Evolutionary conservation across 257 asterid genomes (phyloP).

Genomic region (Solanum phureja): DNA sequence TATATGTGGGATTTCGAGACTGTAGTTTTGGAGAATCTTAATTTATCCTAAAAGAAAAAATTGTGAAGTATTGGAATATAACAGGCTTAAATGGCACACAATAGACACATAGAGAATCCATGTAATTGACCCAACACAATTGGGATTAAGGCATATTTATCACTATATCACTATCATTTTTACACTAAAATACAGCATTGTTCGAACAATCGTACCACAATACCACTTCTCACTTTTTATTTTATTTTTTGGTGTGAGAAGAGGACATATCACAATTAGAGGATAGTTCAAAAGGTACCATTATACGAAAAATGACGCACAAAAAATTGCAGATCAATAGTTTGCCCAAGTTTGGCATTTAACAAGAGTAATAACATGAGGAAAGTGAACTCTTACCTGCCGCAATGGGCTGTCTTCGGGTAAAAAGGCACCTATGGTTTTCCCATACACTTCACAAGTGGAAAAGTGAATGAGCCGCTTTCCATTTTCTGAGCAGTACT

Average conservation of each 20-base stretch:
- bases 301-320: neutral
- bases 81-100: neutral
- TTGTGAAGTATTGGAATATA: neutral
- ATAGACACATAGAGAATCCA: neutral
- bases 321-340: neutral
- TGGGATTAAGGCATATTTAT: neutral
- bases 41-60: neutral
- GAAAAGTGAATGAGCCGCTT: constrained; percentile 93
- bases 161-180: neutral
- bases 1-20: neutral
- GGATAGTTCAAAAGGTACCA: neutral
- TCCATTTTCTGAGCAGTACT: constrained; percentile 78
- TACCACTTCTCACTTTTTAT: neutral
- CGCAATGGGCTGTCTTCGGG: constrained; percentile 78
- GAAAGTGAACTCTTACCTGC: constrained; percentile 44
- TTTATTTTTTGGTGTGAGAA: neutral
- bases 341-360: neutral
- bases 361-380: neutral
- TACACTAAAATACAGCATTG: neutral
- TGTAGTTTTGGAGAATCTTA: neutral
- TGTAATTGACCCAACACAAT: neutral
- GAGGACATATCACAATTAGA: neutral
- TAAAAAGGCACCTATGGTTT: constrained; percentile 64
- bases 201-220: neutral
- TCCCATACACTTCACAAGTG: constrained; percentile 90